phyloP scores from a whole-genome alignment of 768 basidiomycete genomes.

The Myochromella boudieri region DNA sequence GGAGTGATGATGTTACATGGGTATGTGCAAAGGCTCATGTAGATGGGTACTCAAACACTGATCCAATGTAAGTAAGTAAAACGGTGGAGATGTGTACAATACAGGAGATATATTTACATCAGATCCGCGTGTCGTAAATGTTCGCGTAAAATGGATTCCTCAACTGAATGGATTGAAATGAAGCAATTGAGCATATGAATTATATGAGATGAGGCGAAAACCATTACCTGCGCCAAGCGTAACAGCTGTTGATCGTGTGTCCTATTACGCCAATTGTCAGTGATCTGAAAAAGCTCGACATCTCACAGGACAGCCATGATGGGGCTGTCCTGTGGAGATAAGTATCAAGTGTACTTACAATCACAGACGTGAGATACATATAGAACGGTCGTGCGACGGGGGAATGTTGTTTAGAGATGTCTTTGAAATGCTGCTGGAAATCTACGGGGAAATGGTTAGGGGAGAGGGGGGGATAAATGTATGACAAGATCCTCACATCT shows the following conservation, averaged over 20 bases:
- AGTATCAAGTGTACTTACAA: slow-evolving; percentile 47
- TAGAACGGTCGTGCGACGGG: slow-evolving; percentile 68
- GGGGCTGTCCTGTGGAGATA: slow-evolving; percentile 6
- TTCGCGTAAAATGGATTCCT: slow-evolving; percentile 70
- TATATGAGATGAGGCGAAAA: slow-evolving; percentile 1
- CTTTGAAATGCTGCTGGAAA: slow-evolving; percentile 80
- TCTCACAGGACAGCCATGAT: slow-evolving; percentile 4
- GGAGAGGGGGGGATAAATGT: background rate
- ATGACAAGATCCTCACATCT: slow-evolving; percentile 50
- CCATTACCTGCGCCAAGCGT: slow-evolving; percentile 62
- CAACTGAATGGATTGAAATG: slow-evolving; percentile 38
- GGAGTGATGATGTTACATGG: slow-evolving; percentile 2
- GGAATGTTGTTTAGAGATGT: slow-evolving; percentile 62
- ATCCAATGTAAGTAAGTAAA: slow-evolving; percentile 8
- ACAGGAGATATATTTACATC: slow-evolving; percentile 45
- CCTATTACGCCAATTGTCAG: slow-evolving; percentile 40
- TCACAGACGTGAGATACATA: slow-evolving; percentile 74
- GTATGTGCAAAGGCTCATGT: background rate
- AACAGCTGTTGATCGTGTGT: slow-evolving; percentile 70
- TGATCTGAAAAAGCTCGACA: background rate
- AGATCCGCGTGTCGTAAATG: slow-evolving; percentile 71
- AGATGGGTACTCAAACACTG: slow-evolving; percentile 8
- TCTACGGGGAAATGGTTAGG: slow-evolving; percentile 38
- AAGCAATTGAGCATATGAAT: slow-evolving; percentile 3
- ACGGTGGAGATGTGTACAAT: slow-evolving; percentile 1